Evolutionary conservation across 2,329 filamentous ascomycete species (phyloP).

Genomic region (Ophidiomyces ophidiicola): DNA sequence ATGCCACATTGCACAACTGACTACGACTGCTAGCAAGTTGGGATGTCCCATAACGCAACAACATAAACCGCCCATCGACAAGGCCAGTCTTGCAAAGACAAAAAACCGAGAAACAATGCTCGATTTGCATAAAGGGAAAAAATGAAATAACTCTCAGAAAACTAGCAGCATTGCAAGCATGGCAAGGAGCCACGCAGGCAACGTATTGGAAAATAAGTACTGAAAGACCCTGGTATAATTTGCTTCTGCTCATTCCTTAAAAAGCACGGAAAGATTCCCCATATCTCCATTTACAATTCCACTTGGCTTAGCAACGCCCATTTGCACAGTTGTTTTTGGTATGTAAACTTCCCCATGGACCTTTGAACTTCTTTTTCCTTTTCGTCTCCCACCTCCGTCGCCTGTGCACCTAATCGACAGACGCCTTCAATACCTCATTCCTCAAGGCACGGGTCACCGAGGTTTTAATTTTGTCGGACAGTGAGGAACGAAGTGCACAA

Average conservation of each 20-base stretch:
- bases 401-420: conserved; percentile 1
- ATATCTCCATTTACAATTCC: conserved; percentile 1
- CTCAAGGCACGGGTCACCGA: not conserved
- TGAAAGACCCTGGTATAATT: conserved; percentile 4
- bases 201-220: not conserved
- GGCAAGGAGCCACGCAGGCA: conserved; percentile 6
- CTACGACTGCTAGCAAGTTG: no score
- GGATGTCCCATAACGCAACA: no score
- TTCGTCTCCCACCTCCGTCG: not conserved
- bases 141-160: conserved; percentile 1
- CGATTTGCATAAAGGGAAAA: no score
- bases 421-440: conserved; percentile 2
- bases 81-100: no score
- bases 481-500: not conserved
- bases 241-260: conserved; percentile 4
- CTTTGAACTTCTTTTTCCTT: no score
- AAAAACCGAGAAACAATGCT: no score
- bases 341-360: not conserved
- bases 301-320: not conserved
- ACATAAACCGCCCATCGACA: no score
- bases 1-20: no score
- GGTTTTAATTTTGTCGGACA: not conserved
- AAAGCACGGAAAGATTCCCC: conserved; percentile 5
- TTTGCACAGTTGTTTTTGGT: conserved; percentile 2
- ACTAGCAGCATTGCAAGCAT: conserved; percentile 11